Evolutionary conservation across 2,329 filamentous ascomycete species (phyloP), one percentile per base, ranked within the genome.

Genomic region (Ambrosiella beaveri): DNA sequence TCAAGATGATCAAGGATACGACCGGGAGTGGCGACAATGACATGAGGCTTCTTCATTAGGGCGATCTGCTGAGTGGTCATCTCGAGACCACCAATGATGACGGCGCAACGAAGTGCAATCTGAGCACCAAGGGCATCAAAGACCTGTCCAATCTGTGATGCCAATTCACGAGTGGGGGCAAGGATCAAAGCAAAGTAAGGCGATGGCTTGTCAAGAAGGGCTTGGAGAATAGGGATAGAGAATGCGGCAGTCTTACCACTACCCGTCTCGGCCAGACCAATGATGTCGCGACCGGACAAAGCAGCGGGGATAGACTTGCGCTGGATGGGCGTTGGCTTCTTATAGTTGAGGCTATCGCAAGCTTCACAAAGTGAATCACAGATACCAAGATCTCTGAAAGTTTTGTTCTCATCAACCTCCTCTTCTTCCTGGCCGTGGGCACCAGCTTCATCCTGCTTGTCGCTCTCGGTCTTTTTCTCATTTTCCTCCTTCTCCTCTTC

Each of bases 211-310:
- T 93, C 86, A 71, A 97, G 85, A 1, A 98, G 79, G 2, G 86
- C 82, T 68, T 96, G 90, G 1, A 98, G 78, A 44, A 98, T 94
- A 0, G 93, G 93, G 2, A 98, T 75, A 0, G 88, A 89, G 68
- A 97, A 98, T 0, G 93, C 90, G 6, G 89, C 91, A 0, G 93
- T 97, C 74, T 97, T 98, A 71, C 93, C 93, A 66, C 84, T 89
- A 64, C 93, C 93, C 0, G 93, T 98, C 71, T 98, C 91, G 38
- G 93, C 93, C 56, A 97, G 77, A 47, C 90, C 93, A 64, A 98
- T 95, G 39, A 97, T 75, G 69, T 97, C 93, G 65, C 88, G 81
- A 56, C 85, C 83, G 65, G 86, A 71, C 3, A 96, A 76, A 40
- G 90, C 90, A 56, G 78, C 68, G 3, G 91, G 91, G 64, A 97